These are phyloP conservation scores for Rhizomucor pusillus DNA, from an alignment of 371 early-diverging fungal genomes.

Conservation along the genomic window DNA sequence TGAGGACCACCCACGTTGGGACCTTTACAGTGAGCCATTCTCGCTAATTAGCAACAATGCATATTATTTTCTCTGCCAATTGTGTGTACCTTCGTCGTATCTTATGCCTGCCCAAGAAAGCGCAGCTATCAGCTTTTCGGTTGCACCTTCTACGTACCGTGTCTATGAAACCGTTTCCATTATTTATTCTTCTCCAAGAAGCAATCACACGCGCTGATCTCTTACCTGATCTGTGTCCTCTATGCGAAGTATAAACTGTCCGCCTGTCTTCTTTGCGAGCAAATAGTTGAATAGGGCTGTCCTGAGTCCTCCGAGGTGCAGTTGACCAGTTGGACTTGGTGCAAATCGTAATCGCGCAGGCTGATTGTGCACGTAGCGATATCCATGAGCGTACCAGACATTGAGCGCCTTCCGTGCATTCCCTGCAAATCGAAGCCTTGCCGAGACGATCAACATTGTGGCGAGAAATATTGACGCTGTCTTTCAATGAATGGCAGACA, in stretches of 20 bases:
- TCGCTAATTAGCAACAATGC: too few species aligned
- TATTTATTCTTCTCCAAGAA: not conserved
- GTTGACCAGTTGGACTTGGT: conserved; percentile 91
- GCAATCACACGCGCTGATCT: not conserved
- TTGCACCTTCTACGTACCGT: conserved; percentile 78
- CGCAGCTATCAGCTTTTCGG: conserved; percentile 61
- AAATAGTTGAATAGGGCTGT: conserved; percentile 93
- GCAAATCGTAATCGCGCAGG: conserved; percentile 92
- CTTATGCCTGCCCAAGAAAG: conserved; percentile 80
- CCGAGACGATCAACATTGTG: too few species aligned
- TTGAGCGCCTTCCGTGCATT: too few species aligned
- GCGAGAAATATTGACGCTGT: too few species aligned
- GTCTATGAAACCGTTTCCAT: conserved; percentile 41
- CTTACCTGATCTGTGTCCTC: conserved; percentile 91
- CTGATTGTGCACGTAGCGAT: too few species aligned
- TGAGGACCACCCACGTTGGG: conserved; percentile 62
- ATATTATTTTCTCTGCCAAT: too few species aligned
- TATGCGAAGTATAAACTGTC: conserved; percentile 83
- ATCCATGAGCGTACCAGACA: too few species aligned
- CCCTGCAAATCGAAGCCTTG: too few species aligned
- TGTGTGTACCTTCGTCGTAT: conserved; percentile 69
- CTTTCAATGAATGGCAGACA: too few species aligned
- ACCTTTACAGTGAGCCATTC: conserved; percentile 37
- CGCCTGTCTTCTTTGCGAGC: conserved; percentile 71
- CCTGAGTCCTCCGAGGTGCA: conserved; percentile 93